Percentiles rank a stretch among this genome's conserved stretches.
phyloP scores from a whole-genome alignment of 108 stramenopile genomes.

The Chaetoceros tenuissimus region DNA sequence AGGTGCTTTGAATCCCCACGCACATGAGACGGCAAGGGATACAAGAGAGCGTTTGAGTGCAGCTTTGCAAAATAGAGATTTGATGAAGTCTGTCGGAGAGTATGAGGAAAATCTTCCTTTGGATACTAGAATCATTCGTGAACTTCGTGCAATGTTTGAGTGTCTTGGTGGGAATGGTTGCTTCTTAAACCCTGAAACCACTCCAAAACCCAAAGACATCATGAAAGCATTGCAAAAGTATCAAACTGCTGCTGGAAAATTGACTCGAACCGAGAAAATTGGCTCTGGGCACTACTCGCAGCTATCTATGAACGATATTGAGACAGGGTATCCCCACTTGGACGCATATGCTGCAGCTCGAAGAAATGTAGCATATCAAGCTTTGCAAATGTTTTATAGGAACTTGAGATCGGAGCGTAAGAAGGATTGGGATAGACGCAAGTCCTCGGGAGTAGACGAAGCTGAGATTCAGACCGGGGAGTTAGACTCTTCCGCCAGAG shows the following conservation, averaged over 20 bases:
- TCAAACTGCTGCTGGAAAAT: slow-evolving; percentile 42
- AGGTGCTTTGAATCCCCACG: slow-evolving; percentile 24
- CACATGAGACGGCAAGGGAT: slow-evolving; percentile 60
- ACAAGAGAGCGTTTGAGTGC: slow-evolving; percentile 61
- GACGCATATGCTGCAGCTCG: slow-evolving; percentile 81
- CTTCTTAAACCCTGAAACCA: slow-evolving; percentile 23
- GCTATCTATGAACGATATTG: slow-evolving; percentile 30
- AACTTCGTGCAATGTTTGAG: slow-evolving; percentile 77
- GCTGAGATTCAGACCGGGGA: slow-evolving; percentile 13
- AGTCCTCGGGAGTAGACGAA: slow-evolving; percentile 1
- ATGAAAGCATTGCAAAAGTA: slow-evolving; percentile 18
- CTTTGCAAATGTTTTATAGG: slow-evolving; percentile 63
- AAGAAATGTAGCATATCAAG: slow-evolving; percentile 47
- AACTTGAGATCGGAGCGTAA: slow-evolving; percentile 60
- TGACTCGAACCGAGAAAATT: slow-evolving; percentile 75
- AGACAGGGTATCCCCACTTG: slow-evolving; percentile 70
- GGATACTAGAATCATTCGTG: slow-evolving; percentile 64
- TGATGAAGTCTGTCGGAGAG: slow-evolving; percentile 78
- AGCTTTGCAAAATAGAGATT: slow-evolving; percentile 75
- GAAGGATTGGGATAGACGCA: slow-evolving; percentile 29
- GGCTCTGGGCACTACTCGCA: slow-evolving; percentile 64
- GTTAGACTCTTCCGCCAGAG: slow-evolving; percentile 66
- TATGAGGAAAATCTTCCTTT: slow-evolving; percentile 80
- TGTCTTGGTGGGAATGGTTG: slow-evolving; percentile 64
- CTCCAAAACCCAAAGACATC: slow-evolving; percentile 42